Percentiles rank a stretch among this genome's conserved stretches.
Evolutionary conservation across 2,329 filamentous ascomycete species (phyloP).

Genomic region (Aspergillus fijiensis): DNA sequence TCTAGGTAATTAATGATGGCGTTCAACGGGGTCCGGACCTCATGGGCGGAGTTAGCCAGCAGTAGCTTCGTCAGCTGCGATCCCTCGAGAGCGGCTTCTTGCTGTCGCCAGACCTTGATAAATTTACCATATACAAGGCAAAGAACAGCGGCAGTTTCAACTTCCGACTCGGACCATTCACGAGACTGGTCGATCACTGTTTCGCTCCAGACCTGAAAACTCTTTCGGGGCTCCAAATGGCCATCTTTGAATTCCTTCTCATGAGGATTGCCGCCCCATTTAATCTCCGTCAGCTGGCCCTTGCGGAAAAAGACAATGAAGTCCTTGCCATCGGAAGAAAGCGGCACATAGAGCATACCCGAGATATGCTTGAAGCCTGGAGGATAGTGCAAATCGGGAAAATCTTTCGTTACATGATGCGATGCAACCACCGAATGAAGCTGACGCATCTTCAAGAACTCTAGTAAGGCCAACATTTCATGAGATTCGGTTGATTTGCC

Average conservation of each 20-base stretch:
- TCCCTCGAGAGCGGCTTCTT: slow-evolving; percentile 78
- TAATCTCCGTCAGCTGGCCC: slow-evolving; percentile 76
- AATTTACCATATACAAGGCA: slow-evolving; percentile 87
- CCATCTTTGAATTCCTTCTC: slow-evolving; percentile 68
- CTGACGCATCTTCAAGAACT: slow-evolving; percentile 75
- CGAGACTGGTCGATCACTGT: slow-evolving; percentile 77
- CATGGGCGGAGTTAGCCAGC: slow-evolving; percentile 84
- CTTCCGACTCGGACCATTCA: slow-evolving; percentile 85
- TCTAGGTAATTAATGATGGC: slow-evolving; percentile 95
- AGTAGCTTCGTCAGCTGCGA: slow-evolving; percentile 77
- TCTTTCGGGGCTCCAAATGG: slow-evolving; percentile 75
- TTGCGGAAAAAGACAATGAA: slow-evolving; percentile 92
- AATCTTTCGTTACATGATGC: slow-evolving; percentile 72
- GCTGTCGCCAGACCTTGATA: slow-evolving; percentile 90
- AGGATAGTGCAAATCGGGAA: slow-evolving; percentile 75
- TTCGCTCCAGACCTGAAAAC: slow-evolving; percentile 80
- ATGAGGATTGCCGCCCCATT: slow-evolving; percentile 63
- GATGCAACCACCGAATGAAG: slow-evolving; percentile 75
- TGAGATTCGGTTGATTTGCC: slow-evolving; percentile 73
- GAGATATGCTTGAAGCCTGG: slow-evolving; percentile 78
- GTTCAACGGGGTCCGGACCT: slow-evolving; percentile 86
- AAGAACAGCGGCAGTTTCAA: slow-evolving; percentile 83
- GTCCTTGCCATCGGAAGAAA: slow-evolving; percentile 72
- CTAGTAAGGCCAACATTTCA: slow-evolving; percentile 78
- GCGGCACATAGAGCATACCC: slow-evolving; percentile 76